Evolutionary conservation across 116 monocot genomes (phyloP), one percentile per base, ranked within the genome.

Genomic region (Papilionanthe hybrid): DNA sequence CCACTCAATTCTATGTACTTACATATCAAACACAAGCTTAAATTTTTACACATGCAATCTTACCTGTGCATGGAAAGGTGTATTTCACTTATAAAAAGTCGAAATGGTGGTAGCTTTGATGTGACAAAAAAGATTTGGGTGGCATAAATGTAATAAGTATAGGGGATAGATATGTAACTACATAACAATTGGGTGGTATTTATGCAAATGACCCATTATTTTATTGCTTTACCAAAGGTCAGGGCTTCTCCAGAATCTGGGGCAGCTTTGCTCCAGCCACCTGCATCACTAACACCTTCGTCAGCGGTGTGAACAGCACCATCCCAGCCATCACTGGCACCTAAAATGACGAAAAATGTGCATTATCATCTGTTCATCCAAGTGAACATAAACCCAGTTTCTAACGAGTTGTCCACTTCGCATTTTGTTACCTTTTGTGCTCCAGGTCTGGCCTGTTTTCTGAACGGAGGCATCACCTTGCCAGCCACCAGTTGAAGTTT

Each of bases 401-500:
- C 19, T 5, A 8, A 44, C 0, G 20, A 9, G n/a, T 43, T 73
- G 19, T 19, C 44, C 22, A 73, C 5, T 22, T 22, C 1, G 43
- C 11, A 44, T 73, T 43, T 43, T 43, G 73, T 73, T 43, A 73
- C 73, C 73, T 44, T 73, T 44, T 44, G 43, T 44, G 20, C 73
- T 22, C 43, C 43, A 73, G 43, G 42, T 44, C 11, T 73, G 42
- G n/a, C 22, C 20, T 2, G 73, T 73, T 43, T 73, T 44, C 29
- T 43, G 42, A 44, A 27, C 29, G 8, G 44, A 7, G 7, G 42
- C 22, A 44, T 73, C 73, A 44, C 9, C 23, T 73, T 20, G 17
- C 73, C 73, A 73, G 27, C 73, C 73, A 43, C 60, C 29, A 27
- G 17, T 47, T 50, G 43, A 67, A 11, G 37, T 77, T 28, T 50